Conservation (phyloP, 345 rosid species). For the Bruguiera parviflora region DNA sequence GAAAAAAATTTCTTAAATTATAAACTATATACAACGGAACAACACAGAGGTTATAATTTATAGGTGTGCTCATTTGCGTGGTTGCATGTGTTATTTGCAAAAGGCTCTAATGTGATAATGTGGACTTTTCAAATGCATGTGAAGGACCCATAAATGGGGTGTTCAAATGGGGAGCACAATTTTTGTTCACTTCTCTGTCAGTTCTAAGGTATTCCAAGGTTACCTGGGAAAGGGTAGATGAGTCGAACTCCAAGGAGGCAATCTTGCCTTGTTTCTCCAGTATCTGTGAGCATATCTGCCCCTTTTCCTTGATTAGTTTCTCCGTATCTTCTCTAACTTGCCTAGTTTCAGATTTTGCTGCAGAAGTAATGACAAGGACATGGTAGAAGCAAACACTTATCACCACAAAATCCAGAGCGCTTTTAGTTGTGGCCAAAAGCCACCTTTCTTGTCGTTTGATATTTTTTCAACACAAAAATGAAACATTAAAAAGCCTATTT, state of each 20-base stretch:
- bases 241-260: conserved; percentile 53
- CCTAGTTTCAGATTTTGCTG: conserved; percentile 50
- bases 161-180: not conserved
- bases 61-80: not conserved
- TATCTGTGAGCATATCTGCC: conserved; percentile 52
- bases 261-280: conserved; percentile 54
- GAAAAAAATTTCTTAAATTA: no score
- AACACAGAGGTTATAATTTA: no score
- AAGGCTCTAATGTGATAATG: no score
- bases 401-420: no score
- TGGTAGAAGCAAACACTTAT: not conserved
- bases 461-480: no score
- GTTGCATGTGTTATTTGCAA: no score
- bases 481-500: no score
- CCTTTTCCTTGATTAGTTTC: conserved; percentile 49
- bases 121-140: no score
- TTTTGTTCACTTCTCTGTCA: not conserved
- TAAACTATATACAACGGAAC: no score
- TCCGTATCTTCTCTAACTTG: conserved; percentile 49
- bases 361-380: conserved; percentile 10
- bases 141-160: no score
- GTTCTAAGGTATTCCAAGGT: not conserved
- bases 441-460: no score
- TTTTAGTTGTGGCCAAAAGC: no score
- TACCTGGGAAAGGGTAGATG: conserved; percentile 61